These are phyloP conservation scores for Sequoiadendron giganteum DNA, from an alignment of 75 land plant genomes.

Conservation along the genomic window DNA sequence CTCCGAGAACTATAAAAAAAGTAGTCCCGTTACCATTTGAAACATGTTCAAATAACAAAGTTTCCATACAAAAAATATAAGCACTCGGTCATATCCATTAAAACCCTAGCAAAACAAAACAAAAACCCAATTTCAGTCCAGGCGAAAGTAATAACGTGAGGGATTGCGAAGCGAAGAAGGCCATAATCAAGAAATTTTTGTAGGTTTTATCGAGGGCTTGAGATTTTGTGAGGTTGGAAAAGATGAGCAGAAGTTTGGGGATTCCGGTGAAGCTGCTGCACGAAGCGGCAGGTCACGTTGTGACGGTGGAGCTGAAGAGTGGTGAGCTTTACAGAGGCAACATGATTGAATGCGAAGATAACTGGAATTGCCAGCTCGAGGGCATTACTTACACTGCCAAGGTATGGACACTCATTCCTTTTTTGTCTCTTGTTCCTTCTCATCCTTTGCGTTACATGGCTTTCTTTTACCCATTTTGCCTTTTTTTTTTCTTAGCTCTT, in stretches of 20 bases:
- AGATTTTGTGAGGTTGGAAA: neutral
- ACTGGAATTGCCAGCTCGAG: slow-evolving; percentile 98
- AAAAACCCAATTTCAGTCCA: too few species aligned
- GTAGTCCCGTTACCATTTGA: too few species aligned
- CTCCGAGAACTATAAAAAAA: too few species aligned
- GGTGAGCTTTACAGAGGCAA: slow-evolving; percentile 91
- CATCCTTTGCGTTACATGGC: neutral
- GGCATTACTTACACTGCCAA: slow-evolving; percentile 87
- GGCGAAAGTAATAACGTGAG: too few species aligned
- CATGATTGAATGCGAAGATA: slow-evolving; percentile 93
- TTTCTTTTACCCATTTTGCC: neutral
- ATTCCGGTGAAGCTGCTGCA: slow-evolving; percentile 96
- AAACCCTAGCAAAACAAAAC: too few species aligned
- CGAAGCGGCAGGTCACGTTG: slow-evolving; percentile 90
- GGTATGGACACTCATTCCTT: slow-evolving; percentile 22
- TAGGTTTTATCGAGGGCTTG: neutral
- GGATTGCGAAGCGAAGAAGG: too few species aligned
- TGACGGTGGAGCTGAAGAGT: slow-evolving; percentile 90
- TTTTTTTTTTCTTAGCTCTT: neutral
- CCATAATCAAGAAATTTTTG: too few species aligned
- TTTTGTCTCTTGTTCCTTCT: neutral
- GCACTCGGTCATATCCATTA: too few species aligned
- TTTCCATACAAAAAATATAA: too few species aligned
- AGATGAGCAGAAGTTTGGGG: slow-evolving; percentile 91
- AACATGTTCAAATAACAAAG: too few species aligned